Conservation (phyloP, 495 filamentous ascomycete genomes). For the Glonium stellatum region DNA sequence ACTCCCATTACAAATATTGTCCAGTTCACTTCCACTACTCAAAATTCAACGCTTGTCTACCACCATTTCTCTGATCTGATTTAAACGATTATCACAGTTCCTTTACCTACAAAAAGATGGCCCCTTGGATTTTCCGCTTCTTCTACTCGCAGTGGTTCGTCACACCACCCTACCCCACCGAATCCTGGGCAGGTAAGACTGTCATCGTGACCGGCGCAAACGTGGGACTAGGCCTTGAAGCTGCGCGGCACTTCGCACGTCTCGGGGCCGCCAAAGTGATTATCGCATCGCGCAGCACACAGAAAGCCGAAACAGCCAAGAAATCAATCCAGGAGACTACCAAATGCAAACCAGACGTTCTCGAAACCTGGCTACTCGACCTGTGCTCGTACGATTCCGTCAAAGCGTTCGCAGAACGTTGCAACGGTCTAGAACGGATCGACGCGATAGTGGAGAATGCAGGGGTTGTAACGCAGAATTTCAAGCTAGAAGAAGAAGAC, state of each 20-base stretch:
- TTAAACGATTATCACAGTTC: too few relatives aligned
- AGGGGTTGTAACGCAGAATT: conserved; percentile 35
- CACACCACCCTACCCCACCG: conserved; percentile 34
- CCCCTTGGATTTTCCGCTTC: conserved; percentile 23
- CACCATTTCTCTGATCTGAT: too few relatives aligned
- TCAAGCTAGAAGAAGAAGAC: conserved; percentile 35
- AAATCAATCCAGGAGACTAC: conserved; percentile 42
- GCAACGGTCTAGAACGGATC: conserved; percentile 34
- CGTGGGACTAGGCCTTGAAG: conserved; percentile 33
- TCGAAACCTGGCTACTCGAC: conserved; percentile 51
- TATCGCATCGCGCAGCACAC: conserved; percentile 33
- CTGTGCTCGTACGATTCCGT: conserved; percentile 47
- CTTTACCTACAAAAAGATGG: background rate
- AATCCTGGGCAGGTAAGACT: conserved; percentile 34
- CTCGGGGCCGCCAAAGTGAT: conserved; percentile 33
- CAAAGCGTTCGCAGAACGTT: conserved; percentile 42
- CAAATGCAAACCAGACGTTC: conserved; percentile 32
- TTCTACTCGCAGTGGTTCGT: conserved; percentile 45
- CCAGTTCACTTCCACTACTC: too few relatives aligned
- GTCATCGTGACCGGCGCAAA: conserved; percentile 36
- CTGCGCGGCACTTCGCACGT: conserved; percentile 31
- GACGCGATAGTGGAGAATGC: conserved; percentile 45
- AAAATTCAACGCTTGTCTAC: too few relatives aligned
- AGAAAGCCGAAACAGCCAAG: conserved; percentile 43
- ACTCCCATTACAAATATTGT: too few relatives aligned